Conservation (phyloP, 306 rosid species). For the Glycine soja region DNA sequence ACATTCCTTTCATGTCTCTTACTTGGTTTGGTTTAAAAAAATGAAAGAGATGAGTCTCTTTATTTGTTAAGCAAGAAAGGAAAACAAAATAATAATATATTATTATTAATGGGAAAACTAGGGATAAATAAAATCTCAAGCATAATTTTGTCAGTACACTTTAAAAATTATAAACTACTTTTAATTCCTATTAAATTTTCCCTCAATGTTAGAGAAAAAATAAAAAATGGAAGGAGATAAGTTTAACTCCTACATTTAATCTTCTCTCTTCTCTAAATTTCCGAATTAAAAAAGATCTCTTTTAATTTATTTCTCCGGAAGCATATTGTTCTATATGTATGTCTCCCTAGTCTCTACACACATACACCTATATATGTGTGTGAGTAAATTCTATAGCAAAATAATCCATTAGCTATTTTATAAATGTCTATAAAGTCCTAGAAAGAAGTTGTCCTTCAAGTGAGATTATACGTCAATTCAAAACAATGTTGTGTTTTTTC, state of each 20-base stretch:
- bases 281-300: not conserved
- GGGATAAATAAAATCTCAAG: not conserved
- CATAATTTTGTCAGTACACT: not conserved
- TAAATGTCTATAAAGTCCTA: not conserved
- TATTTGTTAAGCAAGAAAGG: no score
- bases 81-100: no score
- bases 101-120: no score
- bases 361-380: not conserved
- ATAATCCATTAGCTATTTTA: not conserved
- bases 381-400: not conserved
- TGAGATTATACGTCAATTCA: not conserved
- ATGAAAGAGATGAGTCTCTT: no score
- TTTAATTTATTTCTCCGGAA: not conserved
- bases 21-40: no score
- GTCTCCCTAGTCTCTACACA: not conserved
- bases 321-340: not conserved
- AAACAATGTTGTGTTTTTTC: not conserved
- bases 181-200: not conserved
- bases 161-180: no score
- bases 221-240: not conserved
- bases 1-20: no score
- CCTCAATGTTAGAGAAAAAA: not conserved
- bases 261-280: not conserved
- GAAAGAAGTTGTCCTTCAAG: not conserved
- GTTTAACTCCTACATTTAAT: not conserved